Evolutionary conservation across 352 stramenopile genomes (phyloP).

Genomic region (Pythium utonaiense): DNA sequence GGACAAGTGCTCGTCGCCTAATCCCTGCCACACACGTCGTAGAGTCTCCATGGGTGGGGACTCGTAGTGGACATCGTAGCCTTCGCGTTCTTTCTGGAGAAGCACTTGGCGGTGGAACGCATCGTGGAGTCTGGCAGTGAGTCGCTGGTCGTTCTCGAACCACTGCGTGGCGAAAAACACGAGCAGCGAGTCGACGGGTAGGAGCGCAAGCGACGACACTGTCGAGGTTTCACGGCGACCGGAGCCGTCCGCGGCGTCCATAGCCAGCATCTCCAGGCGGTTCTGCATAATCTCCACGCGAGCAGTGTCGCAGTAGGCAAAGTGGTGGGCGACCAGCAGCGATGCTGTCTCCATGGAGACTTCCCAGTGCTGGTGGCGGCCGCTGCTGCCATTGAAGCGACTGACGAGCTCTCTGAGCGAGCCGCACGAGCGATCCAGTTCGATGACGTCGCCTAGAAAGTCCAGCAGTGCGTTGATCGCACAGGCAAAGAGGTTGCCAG

Average conservation of each 20-base stretch:
- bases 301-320: constrained; percentile 28
- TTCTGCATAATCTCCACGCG: constrained; percentile 2
- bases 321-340: constrained; percentile 38
- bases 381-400: neutral
- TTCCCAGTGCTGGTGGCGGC: constrained; percentile 29
- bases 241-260: neutral
- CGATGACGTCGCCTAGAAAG: constrained; percentile 57
- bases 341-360: constrained; percentile 29
- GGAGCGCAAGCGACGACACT: neutral
- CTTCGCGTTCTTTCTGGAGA: neutral
- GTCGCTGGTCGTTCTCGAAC: constrained; percentile 40
- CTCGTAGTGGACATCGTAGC: neutral
- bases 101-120: constrained; percentile 36
- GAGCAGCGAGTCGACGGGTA: constrained; percentile 50
- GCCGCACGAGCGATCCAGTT: constrained; percentile 38
- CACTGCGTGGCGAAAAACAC: constrained; percentile 40
- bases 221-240: neutral
- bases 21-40: constrained; percentile 26
- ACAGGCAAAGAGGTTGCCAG: constrained; percentile 40
- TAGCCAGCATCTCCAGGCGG: neutral
- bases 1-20: constrained; percentile 40
- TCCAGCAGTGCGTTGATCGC: constrained; percentile 49
- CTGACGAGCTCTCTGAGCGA: constrained; percentile 36
- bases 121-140: constrained; percentile 42
- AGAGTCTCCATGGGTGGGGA: constrained; percentile 37